phyloP scores from a whole-genome alignment of 768 basidiomycete genomes.

The Lactarius indigo region DNA sequence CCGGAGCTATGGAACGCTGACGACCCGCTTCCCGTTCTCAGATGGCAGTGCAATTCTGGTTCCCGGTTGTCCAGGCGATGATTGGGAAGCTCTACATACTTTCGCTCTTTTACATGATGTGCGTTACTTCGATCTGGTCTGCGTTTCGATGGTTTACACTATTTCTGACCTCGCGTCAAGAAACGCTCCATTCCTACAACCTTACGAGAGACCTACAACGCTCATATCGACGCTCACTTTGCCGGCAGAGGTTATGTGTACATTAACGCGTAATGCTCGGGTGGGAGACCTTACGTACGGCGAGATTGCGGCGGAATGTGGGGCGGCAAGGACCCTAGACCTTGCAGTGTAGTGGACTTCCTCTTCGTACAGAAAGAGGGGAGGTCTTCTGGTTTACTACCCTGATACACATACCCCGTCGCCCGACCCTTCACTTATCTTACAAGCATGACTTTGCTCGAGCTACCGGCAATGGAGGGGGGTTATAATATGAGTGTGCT shows the following conservation, averaged over 20 bases:
- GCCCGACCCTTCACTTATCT: neutral
- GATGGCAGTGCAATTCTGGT: conserved; percentile 4
- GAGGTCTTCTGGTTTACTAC: neutral
- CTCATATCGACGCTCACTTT: conserved; percentile 9
- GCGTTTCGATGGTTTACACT: neutral
- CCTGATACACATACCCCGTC: neutral
- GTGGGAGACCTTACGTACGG: neutral
- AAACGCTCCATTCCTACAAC: neutral
- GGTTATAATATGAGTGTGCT: neutral
- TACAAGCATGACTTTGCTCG: neutral
- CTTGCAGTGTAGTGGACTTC: neutral
- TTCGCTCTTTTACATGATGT: conserved; percentile 15
- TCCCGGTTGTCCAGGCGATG: neutral
- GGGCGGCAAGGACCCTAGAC: neutral
- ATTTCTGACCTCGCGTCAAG: conserved; percentile 3
- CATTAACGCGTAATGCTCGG: neutral
- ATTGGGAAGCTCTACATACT: conserved; percentile 20
- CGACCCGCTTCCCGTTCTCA: neutral
- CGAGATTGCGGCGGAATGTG: neutral
- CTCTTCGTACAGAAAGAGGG: neutral
- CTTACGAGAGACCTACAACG: neutral
- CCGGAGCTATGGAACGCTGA: neutral
- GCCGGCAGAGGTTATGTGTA: neutral
- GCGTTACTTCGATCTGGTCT: neutral
- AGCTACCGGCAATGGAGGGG: neutral